A percentile compares a stretch with the other conserved stretches of the same genome.
phyloP scores from a whole-genome alignment of 495 filamentous ascomycete genomes.

The Margaritispora aquatica region DNA sequence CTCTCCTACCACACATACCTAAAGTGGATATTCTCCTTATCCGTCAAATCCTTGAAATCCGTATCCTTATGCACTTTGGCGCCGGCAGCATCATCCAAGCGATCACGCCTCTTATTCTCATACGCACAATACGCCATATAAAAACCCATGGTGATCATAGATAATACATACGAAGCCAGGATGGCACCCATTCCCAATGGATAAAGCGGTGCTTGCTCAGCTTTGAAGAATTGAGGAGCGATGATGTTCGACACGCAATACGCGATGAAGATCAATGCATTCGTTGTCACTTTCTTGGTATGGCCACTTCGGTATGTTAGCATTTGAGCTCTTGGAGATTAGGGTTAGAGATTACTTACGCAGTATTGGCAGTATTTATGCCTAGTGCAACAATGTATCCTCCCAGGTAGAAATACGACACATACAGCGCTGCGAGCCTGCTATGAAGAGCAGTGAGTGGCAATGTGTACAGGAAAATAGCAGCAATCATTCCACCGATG shows the following conservation, averaged over 20 bases:
- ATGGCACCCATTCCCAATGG: conserved; percentile 17
- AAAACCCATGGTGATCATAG: neutral
- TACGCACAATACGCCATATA: neutral
- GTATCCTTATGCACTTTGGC: neutral
- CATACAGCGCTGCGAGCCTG: conserved; percentile 20
- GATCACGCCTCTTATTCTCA: neutral
- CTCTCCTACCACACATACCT: neutral
- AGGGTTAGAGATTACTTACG: neutral
- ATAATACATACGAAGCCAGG: neutral
- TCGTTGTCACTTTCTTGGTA: conserved; percentile 61
- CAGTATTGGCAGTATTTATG: conserved; percentile 20
- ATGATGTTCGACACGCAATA: conserved; percentile 32
- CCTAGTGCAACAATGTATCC: conserved; percentile 24
- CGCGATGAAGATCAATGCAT: conserved; percentile 48
- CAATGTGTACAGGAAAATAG: conserved; percentile 21
- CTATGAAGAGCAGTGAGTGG: conserved; percentile 21
- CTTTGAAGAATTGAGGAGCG: conserved; percentile 17
- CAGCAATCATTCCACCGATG: conserved; percentile 18
- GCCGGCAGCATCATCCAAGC: neutral
- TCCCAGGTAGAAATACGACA: conserved; percentile 23
- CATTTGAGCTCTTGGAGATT: neutral
- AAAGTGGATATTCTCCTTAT: conserved; percentile 2
- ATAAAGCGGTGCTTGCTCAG: conserved; percentile 23
- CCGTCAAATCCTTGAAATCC: neutral
- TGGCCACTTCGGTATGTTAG: conserved; percentile 32